Evolutionary conservation across 2,329 filamentous ascomycete genomes (phyloP).

Genomic region (Ophiostoma pallidulum): DNA sequence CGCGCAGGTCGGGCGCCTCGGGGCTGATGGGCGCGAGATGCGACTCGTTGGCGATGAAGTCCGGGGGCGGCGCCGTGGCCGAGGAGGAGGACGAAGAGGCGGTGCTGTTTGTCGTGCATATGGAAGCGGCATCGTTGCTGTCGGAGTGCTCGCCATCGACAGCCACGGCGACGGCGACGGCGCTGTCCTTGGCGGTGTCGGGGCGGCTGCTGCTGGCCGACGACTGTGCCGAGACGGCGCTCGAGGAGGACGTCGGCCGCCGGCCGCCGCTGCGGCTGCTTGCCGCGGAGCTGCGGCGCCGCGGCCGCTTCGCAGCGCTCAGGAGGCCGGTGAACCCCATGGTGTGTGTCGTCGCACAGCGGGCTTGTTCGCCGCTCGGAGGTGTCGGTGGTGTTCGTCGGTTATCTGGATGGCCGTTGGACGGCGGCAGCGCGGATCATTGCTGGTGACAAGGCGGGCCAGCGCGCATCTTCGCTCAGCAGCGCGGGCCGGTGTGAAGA

Average conservation of each 20-base stretch:
- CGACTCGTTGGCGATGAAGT: slow-evolving; percentile 47
- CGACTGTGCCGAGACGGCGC: no score
- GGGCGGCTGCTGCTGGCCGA: background rate
- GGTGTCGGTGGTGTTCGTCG: background rate
- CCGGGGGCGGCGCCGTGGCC: slow-evolving; percentile 18
- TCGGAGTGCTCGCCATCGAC: background rate
- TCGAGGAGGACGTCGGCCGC: slow-evolving; percentile 14
- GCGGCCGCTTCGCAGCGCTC: slow-evolving; percentile 1
- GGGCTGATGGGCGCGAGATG: slow-evolving; percentile 39
- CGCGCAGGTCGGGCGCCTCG: slow-evolving; percentile 53
- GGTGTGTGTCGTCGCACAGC: background rate
- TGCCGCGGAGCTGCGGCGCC: slow-evolving; percentile 26
- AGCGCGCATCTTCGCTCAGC: background rate
- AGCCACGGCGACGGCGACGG: background rate
- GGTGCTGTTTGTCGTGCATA: background rate
- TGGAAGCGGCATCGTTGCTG: slow-evolving; percentile 3
- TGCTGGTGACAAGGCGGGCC: background rate
- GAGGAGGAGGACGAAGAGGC: background rate
- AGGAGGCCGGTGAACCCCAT: slow-evolving; percentile 11
- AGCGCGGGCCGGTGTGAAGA: background rate
- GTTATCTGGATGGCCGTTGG: slow-evolving; percentile 5
- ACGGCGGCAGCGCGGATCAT: slow-evolving; percentile 9
- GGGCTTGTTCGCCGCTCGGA: background rate
- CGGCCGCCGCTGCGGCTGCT: slow-evolving; percentile 14
- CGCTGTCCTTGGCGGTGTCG: background rate